Evolutionary conservation across 805 yeast species (phyloP).

Genomic region (Lipomyces starkeyi): DNA sequence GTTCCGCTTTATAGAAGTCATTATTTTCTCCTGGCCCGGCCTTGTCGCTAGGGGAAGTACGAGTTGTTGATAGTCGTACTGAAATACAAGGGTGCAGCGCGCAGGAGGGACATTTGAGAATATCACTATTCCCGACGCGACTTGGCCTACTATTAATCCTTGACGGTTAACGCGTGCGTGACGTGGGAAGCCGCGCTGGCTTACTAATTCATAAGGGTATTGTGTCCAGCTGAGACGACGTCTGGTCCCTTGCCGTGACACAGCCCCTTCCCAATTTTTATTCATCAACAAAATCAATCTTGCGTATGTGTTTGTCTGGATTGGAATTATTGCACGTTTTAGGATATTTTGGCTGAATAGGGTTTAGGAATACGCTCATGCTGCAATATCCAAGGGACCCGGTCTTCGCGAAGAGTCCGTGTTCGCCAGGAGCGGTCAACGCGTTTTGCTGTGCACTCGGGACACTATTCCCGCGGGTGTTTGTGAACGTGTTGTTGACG

Average conservation of each 20-base stretch:
- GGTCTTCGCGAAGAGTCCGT: background rate
- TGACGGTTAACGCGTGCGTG: background rate
- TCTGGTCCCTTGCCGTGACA: background rate
- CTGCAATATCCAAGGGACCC: slow-evolving; percentile 3
- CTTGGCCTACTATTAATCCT: background rate
- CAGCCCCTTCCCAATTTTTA: background rate
- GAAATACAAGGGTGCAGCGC: background rate
- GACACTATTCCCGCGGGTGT: slow-evolving; percentile 44
- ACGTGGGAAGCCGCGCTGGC: background rate
- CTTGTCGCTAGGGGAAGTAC: background rate
- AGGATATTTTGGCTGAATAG: background rate
- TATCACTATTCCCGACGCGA: background rate
- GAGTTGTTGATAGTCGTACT: background rate
- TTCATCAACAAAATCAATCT: background rate
- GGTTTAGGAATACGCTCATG: background rate
- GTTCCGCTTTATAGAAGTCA: slow-evolving; percentile 29
- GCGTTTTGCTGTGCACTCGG: slow-evolving; percentile 28
- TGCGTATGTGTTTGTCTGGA: no score
- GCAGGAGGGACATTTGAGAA: no score
- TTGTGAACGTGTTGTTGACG: slow-evolving; percentile 40
- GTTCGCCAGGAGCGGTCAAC: slow-evolving; percentile 21
- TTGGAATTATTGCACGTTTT: background rate
- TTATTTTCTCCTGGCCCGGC: background rate
- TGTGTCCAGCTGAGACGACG: background rate
- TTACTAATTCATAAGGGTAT: background rate